Evolutionary conservation across 1,284 basidiomycete genomes (phyloP), one percentile per base, ranked within the genome.

Genomic region (Apiotrichum porosum): DNA sequence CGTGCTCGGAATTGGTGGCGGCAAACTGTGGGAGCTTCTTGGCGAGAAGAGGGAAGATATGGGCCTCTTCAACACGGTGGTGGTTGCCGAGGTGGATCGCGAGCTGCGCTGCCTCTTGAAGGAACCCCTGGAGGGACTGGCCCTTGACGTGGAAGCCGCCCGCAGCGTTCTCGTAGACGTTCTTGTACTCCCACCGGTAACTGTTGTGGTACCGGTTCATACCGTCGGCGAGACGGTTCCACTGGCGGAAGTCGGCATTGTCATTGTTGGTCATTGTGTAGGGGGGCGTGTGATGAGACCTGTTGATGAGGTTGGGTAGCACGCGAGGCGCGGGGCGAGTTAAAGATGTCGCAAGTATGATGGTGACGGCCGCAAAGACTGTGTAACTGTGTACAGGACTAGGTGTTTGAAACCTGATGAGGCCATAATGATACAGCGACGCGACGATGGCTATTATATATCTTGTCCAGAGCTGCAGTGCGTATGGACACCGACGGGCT

Each of bases 21-120:
- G 59, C 72, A 66, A 86, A 86, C 50, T 78, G 71, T 1, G 80
- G 78, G 79, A 85, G 83, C 49, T 76, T 76, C 63, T 78, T 78
- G 0, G 78, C 82, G 6, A 86, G 74, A 4, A 80, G 62, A 1
- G 83, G 84, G 70, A 86, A 86, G 44, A 85, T 74, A 59, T 81
- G 76, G 21, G 74, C 54, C 56, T 73, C 71, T 59, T 73, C 51
- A 56, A 83, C 82, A 5, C 78, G 79, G 65, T 86, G 84, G 62
- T 86, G 84, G 65, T 79, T 76, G 12, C 79, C 82, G 32, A 86
- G 71, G 54, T 83, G 78, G 28, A 73, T 64, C 31, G 75, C 76
- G 33, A 83, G 70, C 15, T 72, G 61, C 38, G 69, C 64, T 0
- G 78, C 77, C 37, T 72, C 73, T 22, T 75, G 62, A 9, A 83